A percentile compares a stretch with the other conserved stretches of the same genome.
Conservation (phyloP, 176 grass and related monocot genomes). For the Hsuehochloa calcarea region DNA sequence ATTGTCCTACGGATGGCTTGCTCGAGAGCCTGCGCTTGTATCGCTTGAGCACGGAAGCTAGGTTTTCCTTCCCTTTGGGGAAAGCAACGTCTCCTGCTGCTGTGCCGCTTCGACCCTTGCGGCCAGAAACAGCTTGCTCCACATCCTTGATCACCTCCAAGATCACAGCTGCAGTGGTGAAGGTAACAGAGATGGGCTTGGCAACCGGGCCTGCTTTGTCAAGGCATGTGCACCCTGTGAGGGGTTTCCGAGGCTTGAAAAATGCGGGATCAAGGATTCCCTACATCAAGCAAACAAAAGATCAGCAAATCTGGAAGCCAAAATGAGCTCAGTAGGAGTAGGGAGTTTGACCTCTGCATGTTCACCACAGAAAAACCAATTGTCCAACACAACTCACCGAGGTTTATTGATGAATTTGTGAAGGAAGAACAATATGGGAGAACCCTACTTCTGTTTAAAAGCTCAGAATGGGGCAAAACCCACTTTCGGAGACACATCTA, state of each 20-base stretch:
- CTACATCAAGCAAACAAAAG: constrained; percentile 34
- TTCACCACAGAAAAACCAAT: background rate
- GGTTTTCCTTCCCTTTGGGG: constrained; percentile 66
- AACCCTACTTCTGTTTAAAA: background rate
- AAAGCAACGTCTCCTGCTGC: constrained; percentile 66
- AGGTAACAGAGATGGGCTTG: constrained; percentile 22
- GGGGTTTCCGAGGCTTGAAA: constrained; percentile 32
- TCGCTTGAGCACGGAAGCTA: constrained; percentile 64
- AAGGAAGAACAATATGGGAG: background rate
- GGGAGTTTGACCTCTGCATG: background rate
- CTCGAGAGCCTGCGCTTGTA: constrained; percentile 54
- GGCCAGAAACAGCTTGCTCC: constrained; percentile 47
- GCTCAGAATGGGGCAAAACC: background rate
- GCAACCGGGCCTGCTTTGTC: background rate
- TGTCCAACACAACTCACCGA: background rate
- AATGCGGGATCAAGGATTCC: constrained; percentile 52
- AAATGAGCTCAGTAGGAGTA: background rate
- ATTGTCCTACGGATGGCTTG: constrained; percentile 8
- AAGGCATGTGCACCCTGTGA: constrained; percentile 34
- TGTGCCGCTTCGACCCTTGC: constrained; percentile 57
- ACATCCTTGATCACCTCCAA: constrained; percentile 54
- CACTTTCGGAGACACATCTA: background rate
- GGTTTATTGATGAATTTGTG: background rate
- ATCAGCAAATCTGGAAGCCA: constrained; percentile 14
- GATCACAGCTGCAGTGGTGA: constrained; percentile 44